Conservation (phyloP, 2,329 filamentous ascomycete genomes). For the Pseudopyricularia javanii region DNA sequence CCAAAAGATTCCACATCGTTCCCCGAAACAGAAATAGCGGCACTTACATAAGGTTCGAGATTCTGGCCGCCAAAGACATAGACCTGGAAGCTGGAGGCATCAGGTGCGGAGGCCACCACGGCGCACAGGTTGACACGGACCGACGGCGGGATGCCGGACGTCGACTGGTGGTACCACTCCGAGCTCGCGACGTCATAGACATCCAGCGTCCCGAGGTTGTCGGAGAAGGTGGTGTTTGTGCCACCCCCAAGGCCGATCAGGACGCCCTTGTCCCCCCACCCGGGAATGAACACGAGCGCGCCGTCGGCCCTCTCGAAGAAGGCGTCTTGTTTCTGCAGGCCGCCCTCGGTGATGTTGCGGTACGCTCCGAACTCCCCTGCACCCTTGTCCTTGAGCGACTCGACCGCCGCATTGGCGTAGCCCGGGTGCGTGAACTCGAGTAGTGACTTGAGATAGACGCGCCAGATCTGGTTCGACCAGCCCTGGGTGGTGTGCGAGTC, state of each 20-base stretch:
- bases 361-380: constrained; percentile 53
- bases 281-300: constrained; percentile 59
- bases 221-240: constrained; percentile 45
- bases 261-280: constrained; percentile 59
- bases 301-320: constrained; percentile 68
- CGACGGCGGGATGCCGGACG: constrained; percentile 43
- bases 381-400: constrained; percentile 28
- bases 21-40: background rate
- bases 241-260: constrained; percentile 63
- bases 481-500: constrained; percentile 39
- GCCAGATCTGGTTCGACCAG: constrained; percentile 52
- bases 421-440: constrained; percentile 68
- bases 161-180: constrained; percentile 64
- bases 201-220: constrained; percentile 42
- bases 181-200: constrained; percentile 65
- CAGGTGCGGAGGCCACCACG: constrained; percentile 54
- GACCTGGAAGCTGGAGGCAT: constrained; percentile 64
- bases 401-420: constrained; percentile 49
- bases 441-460: constrained; percentile 62
- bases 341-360: constrained; percentile 63
- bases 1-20: background rate
- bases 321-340: constrained; percentile 50
- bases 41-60: constrained; percentile 46
- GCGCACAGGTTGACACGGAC: constrained; percentile 63
- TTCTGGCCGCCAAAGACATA: constrained; percentile 73